Conservation (phyloP, 345 rosid species). For the Stellera chamaejasme region DNA sequence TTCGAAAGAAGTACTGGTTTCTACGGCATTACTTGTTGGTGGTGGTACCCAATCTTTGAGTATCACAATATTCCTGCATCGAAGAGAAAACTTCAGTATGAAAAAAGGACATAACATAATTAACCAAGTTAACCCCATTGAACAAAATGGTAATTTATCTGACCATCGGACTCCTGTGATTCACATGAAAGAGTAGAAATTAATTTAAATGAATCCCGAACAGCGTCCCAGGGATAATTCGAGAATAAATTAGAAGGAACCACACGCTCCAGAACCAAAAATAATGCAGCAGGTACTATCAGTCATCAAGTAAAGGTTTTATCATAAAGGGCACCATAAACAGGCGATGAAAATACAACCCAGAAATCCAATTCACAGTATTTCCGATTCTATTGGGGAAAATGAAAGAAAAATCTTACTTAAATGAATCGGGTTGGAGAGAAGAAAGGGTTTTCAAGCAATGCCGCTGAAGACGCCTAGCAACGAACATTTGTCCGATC, state of each 20-base stretch:
- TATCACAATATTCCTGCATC: constrained; percentile 27
- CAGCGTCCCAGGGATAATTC: too few species aligned
- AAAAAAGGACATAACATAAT: background rate
- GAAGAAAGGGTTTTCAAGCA: constrained; percentile 39
- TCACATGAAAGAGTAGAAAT: background rate
- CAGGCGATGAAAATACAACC: constrained; percentile 1
- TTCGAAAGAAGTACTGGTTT: constrained; percentile 8
- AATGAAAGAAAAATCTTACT: constrained; percentile 25
- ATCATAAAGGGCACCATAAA: background rate
- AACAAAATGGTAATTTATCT: constrained; percentile 6
- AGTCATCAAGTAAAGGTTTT: background rate
- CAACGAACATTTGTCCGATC: constrained; percentile 40
- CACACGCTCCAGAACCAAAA: background rate
- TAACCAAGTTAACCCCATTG: background rate
- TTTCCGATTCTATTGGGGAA: background rate
- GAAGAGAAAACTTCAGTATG: background rate
- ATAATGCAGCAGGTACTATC: background rate
- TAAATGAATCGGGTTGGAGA: constrained; percentile 33
- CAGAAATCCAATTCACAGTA: background rate
- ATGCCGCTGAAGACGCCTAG: constrained; percentile 41
- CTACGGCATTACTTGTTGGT: constrained; percentile 11
- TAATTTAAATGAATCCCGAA: background rate
- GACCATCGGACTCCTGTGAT: constrained; percentile 8
- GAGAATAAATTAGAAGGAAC: background rate
- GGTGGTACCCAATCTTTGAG: constrained; percentile 19